Evolutionary conservation across 1,284 basidiomycete species (phyloP), one percentile per base, ranked within the genome.

Genomic region (Cerioporus squamosus): DNA sequence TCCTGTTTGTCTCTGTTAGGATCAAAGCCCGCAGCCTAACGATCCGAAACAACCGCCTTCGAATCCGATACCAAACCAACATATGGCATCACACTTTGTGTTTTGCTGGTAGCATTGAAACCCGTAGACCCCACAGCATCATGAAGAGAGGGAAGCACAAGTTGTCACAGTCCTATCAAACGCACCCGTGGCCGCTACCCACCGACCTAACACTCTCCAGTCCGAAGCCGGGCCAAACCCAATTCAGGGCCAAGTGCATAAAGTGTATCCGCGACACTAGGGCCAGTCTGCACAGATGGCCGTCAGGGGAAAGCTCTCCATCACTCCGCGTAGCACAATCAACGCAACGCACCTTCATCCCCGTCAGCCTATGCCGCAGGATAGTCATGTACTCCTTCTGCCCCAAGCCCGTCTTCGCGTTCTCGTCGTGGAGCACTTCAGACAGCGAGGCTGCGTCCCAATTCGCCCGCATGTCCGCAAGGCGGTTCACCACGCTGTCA

Each of bases 361-460:
- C 93, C 0, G 90, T 94, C 61, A 96, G 72, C 2, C 89, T 90
- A 66, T 92, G 85, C 49, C 95, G 76, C 44, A 95, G 71, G 0
- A 85, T 81, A 2, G 82, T 87, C 85, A 94, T 88, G 60, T 91
- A 83, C 15, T 77, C 66, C 55, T 84, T 89, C 43, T 76, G 77
- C 52, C 80, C 78, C 42, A 85, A 59, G 3, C 70, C 73, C 0
- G 80, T 68, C 33, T 69, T 70, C 47, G 76, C 71, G 18, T 81
- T 64, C 51, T 83, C 78, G 6, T 74, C 71, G 55, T 86, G 80
- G 14, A 90, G 72, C 10, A 79, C 56, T 14, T 74, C 70, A 40
- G 79, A 73, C 22, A 85, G 68, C 8, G 75, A 68, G 0, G 75
- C 61, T 2, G 72, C 63, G 0, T 73, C 52, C 61, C 61, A 60